Base-by-base conservation (phyloP, 108 stramenopile genomes). In the Conticribra guillardii region DNA sequence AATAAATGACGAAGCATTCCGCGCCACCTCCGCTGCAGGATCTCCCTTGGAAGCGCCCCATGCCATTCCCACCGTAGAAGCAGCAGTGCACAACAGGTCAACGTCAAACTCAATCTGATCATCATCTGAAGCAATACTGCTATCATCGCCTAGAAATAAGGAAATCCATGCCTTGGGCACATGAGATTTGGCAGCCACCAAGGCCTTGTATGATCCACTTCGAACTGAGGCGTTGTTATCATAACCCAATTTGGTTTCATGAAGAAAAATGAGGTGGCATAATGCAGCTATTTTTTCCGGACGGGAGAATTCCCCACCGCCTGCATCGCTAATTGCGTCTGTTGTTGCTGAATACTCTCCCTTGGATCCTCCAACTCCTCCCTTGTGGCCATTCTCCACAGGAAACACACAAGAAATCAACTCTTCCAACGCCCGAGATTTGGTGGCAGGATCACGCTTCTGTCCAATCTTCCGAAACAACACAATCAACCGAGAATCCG, bases 391-490 rank as follows among this genome's bases (percentile, higher is more conserved):
- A 18, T 33, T 28, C 62, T 32, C n/a, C n/a, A n/a, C n/a, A 32
- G 71, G 45, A 56, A 52, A 74, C 2, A 77, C 68, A 3, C 4
- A 31, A 19, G 31, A 2, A 32, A 33, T 50, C 54, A 94, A 54
- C 19, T 86, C 88, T 23, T 74, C 69, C 52, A 94, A 57, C 5
- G 88, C 92, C 52, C 85, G 83, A 37, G 74, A 53, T 52, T 87
- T 87, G 49, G 92, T 94, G 2, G 66, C 82, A 23, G 86, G 79
- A 79, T 94, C 89, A 19, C 86, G 76, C 63, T 94, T 94, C 60
- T 88, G 87, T 41, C 83, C 76, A 21, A 89, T 82, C n/a, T 85
- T 83, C 19, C 84, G 73, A 72, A 94, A 94, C 5, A 89, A 24
- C 0, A 84, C 14, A 11, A 28, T 29, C 11, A 94, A 62, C 11